A percentile compares a stretch with the other conserved stretches of the same genome.
Conservation (phyloP, 306 rosid species). For the Corylus avellana region DNA sequence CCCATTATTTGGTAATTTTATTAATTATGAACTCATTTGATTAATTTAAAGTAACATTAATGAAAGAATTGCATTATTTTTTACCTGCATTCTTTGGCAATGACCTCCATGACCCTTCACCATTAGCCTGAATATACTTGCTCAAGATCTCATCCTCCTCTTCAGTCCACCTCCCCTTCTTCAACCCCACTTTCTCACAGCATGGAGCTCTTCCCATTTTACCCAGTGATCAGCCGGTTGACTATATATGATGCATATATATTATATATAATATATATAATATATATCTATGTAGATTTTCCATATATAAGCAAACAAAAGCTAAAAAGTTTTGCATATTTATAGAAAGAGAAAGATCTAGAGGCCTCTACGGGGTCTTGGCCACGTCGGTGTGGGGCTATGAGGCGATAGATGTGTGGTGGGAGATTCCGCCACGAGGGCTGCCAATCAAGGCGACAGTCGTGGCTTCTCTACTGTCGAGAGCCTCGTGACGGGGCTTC, state of each 20-base stretch:
- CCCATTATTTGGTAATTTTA: too few relatives aligned
- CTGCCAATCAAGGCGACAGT: background rate
- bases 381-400: conserved; percentile 1
- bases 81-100: conserved; percentile 86
- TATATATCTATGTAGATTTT: too few relatives aligned
- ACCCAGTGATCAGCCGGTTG: background rate
- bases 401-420: conserved; percentile 39
- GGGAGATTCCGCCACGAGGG: conserved; percentile 60
- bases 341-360: conserved; percentile 16
- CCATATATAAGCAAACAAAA: background rate
- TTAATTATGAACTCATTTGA: too few relatives aligned
- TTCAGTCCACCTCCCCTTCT: conserved; percentile 77
- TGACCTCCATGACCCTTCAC: conserved; percentile 93
- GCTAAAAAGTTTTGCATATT: conserved; percentile 10
- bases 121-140: conserved; percentile 59
- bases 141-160: conserved; percentile 73
- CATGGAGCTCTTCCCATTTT: conserved; percentile 89
- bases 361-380: background rate
- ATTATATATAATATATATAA: too few relatives aligned
- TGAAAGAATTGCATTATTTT: background rate
- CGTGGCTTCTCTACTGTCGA: conserved; percentile 71
- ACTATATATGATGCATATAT: background rate
- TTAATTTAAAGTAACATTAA: too few relatives aligned
- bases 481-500: conserved; percentile 30
- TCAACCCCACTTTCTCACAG: conserved; percentile 82